Conservation (phyloP, 768 basidiomycete species). For the Psilocybe cubensis region DNA sequence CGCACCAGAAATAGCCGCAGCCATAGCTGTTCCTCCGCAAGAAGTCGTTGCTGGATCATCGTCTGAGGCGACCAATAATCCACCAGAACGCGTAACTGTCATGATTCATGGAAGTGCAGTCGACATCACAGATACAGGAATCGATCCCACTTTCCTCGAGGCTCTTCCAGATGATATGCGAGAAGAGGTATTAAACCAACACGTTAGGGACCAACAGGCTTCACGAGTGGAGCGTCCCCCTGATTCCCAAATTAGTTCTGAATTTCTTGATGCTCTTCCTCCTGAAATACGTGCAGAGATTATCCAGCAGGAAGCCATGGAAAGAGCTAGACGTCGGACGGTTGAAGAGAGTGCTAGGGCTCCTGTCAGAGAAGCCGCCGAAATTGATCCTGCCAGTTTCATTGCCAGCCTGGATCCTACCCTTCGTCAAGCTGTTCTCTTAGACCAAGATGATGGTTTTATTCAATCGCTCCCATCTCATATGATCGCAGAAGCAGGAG, state of each 20-base stretch:
- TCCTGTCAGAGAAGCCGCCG: slow-evolving; percentile 60
- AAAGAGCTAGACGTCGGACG: slow-evolving; percentile 62
- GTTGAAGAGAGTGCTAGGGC: slow-evolving; percentile 39
- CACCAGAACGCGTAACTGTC: slow-evolving; percentile 78
- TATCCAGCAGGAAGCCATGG: slow-evolving; percentile 90
- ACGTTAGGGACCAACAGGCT: slow-evolving; percentile 89
- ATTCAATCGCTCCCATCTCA: slow-evolving; percentile 81
- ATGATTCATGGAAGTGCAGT: slow-evolving; percentile 90
- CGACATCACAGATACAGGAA: slow-evolving; percentile 98
- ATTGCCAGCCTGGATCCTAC: slow-evolving; percentile 91
- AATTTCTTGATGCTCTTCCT: slow-evolving; percentile 95
- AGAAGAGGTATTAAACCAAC: slow-evolving; percentile 96
- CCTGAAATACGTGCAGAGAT: slow-evolving; percentile 97
- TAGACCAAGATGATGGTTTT: slow-evolving; percentile 88
- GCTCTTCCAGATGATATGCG: slow-evolving; percentile 98
- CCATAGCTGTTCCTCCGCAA: not conserved
- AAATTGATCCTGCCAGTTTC: slow-evolving; percentile 89
- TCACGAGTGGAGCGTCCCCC: slow-evolving; percentile 73
- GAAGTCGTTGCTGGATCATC: slow-evolving; percentile 1
- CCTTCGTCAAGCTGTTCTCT: slow-evolving; percentile 86
- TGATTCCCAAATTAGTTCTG: slow-evolving; percentile 89
- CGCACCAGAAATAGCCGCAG: not conserved
- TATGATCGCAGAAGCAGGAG: slow-evolving; percentile 83
- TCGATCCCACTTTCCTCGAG: slow-evolving; percentile 97
- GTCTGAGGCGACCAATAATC: slow-evolving; percentile 9